Base-by-base conservation (phyloP, 1,284 basidiomycete genomes). In the Volvariella volvacea region DNA sequence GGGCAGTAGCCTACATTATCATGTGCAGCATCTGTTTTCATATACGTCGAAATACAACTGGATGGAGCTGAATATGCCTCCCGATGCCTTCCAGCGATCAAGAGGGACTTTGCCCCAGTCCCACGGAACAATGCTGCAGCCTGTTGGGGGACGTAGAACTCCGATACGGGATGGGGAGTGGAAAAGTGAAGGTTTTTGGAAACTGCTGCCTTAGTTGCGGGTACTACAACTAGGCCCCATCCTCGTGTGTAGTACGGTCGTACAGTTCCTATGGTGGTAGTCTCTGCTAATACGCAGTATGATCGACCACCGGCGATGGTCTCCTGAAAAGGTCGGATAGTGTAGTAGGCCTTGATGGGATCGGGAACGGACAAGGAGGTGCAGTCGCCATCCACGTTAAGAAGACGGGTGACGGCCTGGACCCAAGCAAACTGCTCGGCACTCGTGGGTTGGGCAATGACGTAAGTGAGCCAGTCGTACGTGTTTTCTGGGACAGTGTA, bases 181-280 rank as follows among this genome's bases (percentile, higher is more conserved):
- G 56, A 47, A 10, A 62, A 42, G 33, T 62, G 59, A n/a, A 58
- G 41, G 38, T 31, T 34, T 4, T 20, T n/a, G 8, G 53, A 22
- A 3, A 43, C 48, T 8, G 37, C 32, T 22, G 20, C 40, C 25
- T 50, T 47, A 7, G n/a, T n/a, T n/a, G 53, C 49, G 21, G 59
- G 59, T 8, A 61, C 61, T 17, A 51, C 52, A 4, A 60, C 42
- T 1, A 58, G 39, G 1, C 60, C 61, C 61, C 60, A 63, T 25
- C 61, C 61, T 42, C 54, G 52, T 2, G 45, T 44, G 44, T 59
- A 62, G 10, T 42, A 33, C 8, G 12, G 12, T 22, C n/a, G n/a
- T n/a, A n/a, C n/a, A n/a, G n/a, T n/a, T n/a, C 25, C 6, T 14
- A 15, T 36, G 14, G 41, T 39, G 7, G 41, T 19, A 3, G 45